phyloP scores from a whole-genome alignment of 768 basidiomycete genomes.

The Suillus bovinus region DNA sequence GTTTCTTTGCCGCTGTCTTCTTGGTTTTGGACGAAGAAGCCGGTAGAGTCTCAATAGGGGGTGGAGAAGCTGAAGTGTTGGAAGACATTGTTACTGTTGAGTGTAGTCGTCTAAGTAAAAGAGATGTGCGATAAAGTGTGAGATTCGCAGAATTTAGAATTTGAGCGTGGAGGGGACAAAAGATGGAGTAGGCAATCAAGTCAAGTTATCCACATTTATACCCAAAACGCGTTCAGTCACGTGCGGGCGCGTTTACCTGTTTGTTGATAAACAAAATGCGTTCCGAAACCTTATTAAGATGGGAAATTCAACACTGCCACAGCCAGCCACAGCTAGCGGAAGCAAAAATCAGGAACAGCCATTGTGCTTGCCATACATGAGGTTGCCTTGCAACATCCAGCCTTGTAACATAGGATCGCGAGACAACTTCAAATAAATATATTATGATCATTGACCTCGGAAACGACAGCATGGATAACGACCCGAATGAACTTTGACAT shows the following conservation, averaged over 20 bases:
- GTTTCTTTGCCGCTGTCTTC: conserved; percentile 29
- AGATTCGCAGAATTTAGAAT: neutral
- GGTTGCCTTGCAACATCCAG: neutral
- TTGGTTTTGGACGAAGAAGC: conserved; percentile 30
- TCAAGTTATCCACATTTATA: conserved; percentile 6
- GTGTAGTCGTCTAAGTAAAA: neutral
- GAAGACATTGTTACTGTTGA: conserved; percentile 10
- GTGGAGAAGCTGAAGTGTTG: conserved; percentile 14
- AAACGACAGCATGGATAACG: neutral
- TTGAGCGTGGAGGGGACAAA: neutral
- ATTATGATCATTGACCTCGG: neutral
- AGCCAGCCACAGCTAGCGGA: neutral
- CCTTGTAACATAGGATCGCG: neutral
- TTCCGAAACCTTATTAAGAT: conserved; percentile 8
- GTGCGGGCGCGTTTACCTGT: conserved; percentile 9
- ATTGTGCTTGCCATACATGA: neutral
- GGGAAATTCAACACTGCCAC: conserved; percentile 17
- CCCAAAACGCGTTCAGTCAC: conserved; percentile 11
- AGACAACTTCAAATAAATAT: neutral
- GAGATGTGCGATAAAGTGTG: neutral
- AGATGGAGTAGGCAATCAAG: conserved; percentile 5
- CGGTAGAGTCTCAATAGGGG: conserved; percentile 14
- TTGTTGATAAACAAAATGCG: conserved; percentile 14
- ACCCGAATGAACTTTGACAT: neutral
- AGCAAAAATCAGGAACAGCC: neutral